Base-by-base conservation (phyloP, 352 stramenopile genomes). In the Globisporangium yorkense region DNA sequence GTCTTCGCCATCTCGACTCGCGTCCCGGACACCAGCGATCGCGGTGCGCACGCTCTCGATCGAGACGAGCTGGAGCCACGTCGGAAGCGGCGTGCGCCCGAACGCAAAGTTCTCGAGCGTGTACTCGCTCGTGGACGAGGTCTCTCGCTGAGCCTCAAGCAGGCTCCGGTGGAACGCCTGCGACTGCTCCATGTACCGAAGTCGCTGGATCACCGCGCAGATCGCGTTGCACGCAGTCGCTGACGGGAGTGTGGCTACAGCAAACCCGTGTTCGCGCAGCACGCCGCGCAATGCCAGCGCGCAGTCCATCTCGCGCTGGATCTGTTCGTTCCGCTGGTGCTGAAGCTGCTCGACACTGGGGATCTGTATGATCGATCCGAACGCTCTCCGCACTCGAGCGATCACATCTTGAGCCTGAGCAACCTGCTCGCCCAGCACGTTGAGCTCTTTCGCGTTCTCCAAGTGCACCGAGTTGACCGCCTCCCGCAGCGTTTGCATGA, bases 71-170 rank as follows among this genome's bases (percentile, higher is more conserved):
- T 65, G 58, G 18, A 71, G 20, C 73, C 75, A 86, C 8, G 77
- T 81, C 24, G 62, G 51, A 46, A 84, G 72, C 18, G 75, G 70
- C 15, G 77, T 88, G 58, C 62, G 79, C 18, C 77, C 77, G 51
- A 77, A 88, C 5, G 77, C 75, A 57, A 80, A 88, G 47, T 84
- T 84, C 24, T 72, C 66, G 3, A 49, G 24, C 24, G 71, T 70
- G 53, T 88, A 88, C 16, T 37, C 5, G 35, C 29, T 29, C 20
- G 29, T 37, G 48, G 54, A 56, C 15, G 39, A 33, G 6, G 69
- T 47, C 2, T 65, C 40, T 31, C 50, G 59, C 40, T 80, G 74
- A 1, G 67, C 54, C 49, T 51, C 31, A 5, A 68, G 44, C 10
- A 84, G 54, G 0, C 45, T 52, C 7, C 29, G 56, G 24, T 84